Percentiles rank a stretch among this genome's conserved stretches.
These are phyloP conservation scores for Colletotrichum tofieldiae DNA, from an alignment of 2,329 filamentous ascomycete genomes.

Conservation along the genomic window DNA sequence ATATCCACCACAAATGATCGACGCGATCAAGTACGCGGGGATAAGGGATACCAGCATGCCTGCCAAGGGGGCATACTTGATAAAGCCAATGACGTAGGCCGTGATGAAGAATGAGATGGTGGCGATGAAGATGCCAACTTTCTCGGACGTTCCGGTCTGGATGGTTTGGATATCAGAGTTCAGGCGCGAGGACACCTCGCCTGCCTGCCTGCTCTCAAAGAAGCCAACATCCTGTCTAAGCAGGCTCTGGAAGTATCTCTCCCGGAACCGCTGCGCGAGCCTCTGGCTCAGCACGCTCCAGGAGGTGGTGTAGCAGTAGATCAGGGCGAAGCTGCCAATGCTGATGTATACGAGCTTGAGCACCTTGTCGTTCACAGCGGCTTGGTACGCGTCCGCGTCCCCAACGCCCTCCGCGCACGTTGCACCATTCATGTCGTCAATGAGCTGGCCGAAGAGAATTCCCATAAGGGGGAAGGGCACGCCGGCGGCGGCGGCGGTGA, in stretches of 20 bases:
- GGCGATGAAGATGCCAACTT: constrained; percentile 72
- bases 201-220: constrained; percentile 70
- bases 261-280: constrained; percentile 70
- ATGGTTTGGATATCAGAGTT: constrained; percentile 73
- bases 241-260: constrained; percentile 68
- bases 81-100: constrained; percentile 74
- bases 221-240: constrained; percentile 71
- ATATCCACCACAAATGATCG: constrained; percentile 65
- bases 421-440: constrained; percentile 68
- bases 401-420: constrained; percentile 55
- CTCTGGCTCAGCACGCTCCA: constrained; percentile 72
- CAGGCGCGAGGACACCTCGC: constrained; percentile 71
- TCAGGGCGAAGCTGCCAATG: constrained; percentile 70
- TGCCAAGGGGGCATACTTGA: constrained; percentile 70
- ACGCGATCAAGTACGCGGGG: constrained; percentile 70
- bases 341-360: constrained; percentile 72
- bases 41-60: constrained; percentile 71
- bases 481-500: constrained; percentile 64
- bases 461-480: constrained; percentile 70
- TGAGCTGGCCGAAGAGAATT: constrained; percentile 69
- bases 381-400: constrained; percentile 47
- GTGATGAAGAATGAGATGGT: constrained; percentile 74
- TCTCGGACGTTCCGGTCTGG: constrained; percentile 74
- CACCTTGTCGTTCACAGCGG: constrained; percentile 64
- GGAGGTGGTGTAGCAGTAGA: constrained; percentile 72